These are phyloP conservation scores for Trametes coccinea DNA, from an alignment of 768 basidiomycete genomes.

Conservation along the genomic window DNA sequence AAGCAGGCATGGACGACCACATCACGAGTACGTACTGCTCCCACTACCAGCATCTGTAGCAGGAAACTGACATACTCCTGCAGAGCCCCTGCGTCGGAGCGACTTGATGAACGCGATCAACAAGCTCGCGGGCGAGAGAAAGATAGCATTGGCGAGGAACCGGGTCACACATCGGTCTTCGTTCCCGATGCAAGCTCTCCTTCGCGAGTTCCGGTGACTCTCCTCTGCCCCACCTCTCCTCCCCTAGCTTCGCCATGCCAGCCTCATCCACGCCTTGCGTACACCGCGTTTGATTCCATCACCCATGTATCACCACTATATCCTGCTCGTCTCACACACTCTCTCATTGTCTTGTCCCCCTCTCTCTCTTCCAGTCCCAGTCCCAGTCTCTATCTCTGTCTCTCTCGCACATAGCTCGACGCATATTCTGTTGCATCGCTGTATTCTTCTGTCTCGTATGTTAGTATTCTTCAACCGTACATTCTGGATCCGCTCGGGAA, in stretches of 20 bases:
- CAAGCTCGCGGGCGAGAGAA: slow-evolving; percentile 70
- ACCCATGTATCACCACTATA: slow-evolving; percentile 24
- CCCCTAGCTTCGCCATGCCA: background rate
- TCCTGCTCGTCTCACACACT: slow-evolving; percentile 19
- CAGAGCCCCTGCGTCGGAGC: slow-evolving; percentile 77
- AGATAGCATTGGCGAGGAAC: slow-evolving; percentile 23
- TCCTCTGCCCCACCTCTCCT: background rate
- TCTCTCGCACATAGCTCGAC: slow-evolving; percentile 9
- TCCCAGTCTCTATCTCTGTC: background rate
- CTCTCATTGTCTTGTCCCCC: background rate
- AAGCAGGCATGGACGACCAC: slow-evolving; percentile 83
- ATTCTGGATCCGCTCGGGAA: slow-evolving; percentile 11
- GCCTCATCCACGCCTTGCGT: background rate
- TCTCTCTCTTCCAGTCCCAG: slow-evolving; percentile 1
- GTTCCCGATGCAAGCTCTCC: slow-evolving; percentile 20
- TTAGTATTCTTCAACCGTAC: slow-evolving; percentile 12
- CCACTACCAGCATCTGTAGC: background rate
- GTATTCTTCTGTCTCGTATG: slow-evolving; percentile 19
- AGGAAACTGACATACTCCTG: slow-evolving; percentile 10
- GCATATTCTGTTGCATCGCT: slow-evolving; percentile 19
- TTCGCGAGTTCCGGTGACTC: slow-evolving; percentile 26
- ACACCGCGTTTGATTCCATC: slow-evolving; percentile 3
- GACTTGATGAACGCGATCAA: slow-evolving; percentile 82
- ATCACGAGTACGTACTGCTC: slow-evolving; percentile 64
- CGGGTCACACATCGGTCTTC: slow-evolving; percentile 24